Base-by-base conservation (phyloP, 768 basidiomycete genomes). In the Mycena indigotica region DNA sequence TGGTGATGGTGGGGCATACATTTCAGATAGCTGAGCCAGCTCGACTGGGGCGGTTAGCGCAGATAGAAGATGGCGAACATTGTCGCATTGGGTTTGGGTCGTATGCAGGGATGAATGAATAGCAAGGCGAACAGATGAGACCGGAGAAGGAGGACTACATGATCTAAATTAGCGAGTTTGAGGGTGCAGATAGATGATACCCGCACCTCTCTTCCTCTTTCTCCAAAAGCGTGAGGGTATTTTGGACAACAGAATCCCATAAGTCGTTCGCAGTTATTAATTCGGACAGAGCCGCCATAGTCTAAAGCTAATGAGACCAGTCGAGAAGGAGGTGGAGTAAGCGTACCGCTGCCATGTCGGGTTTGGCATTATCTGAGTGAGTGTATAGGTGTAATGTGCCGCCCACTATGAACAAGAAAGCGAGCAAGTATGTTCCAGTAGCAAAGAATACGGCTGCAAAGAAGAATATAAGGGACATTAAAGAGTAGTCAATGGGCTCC, bases 51-150 rank as follows among this genome's bases (percentile, higher is more conserved):
- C 83, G 0, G 91, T 87, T 45, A 94, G 81, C 15, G 91, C 91
- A 5, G 86, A 80, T 48, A 94, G 80, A 2, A 93, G 81, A 50
- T 87, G 85, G 28, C 92, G 88, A 61, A 93, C 84, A 56, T 88
- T 89, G 67, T 93, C 91, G 66, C 86, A 89, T 71, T 93, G 91
- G 0, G 80, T 84, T 66, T 91, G 88, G 0, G 89, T 91, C 13
- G 85, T 87, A 66, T 87, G 80, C 15, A 93, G 78, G 17, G 89
- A 84, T 2, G 89, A 86, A 52, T 88, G 84, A 2, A 94, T 80
- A 8, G 90, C 81, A 16, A 89, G 75, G 50, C 88, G 86, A 59
- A 92, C 79, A n/a, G 79, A 70, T 44, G 81, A 80, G 1, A 82
- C 79, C 5, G 84, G 79, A 2, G 81, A 78, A 10, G 79, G 72